phyloP scores from a whole-genome alignment of 2,329 filamentous ascomycete genomes.

The Claviceps digitariae region DNA sequence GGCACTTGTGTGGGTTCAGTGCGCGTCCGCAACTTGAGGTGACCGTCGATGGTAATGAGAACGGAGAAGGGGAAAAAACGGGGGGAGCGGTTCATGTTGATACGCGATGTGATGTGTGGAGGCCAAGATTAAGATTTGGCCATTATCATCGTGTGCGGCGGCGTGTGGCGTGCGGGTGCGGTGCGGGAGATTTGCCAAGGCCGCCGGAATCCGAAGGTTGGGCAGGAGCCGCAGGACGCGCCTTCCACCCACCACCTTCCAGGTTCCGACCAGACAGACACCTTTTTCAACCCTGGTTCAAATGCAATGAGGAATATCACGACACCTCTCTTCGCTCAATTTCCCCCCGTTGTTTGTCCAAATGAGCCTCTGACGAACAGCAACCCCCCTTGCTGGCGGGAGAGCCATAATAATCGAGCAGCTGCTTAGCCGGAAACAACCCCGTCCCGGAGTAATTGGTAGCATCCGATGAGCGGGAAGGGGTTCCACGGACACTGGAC shows the following conservation, averaged over 20 bases:
- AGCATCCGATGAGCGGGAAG: background rate
- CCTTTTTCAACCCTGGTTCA: background rate
- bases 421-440: background rate
- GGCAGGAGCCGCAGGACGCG: background rate
- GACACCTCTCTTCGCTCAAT: background rate
- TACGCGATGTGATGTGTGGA: background rate
- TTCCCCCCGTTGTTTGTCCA: background rate
- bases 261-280: background rate
- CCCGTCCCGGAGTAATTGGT: background rate
- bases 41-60: background rate
- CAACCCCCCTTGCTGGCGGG: background rate
- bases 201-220: background rate
- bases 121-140: too few species aligned
- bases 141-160: background rate
- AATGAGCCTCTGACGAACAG: background rate
- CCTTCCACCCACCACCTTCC: background rate
- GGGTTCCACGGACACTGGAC: background rate
- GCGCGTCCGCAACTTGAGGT: background rate
- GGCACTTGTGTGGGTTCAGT: background rate
- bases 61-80: background rate
- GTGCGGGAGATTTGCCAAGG: background rate
- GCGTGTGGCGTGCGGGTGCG: background rate
- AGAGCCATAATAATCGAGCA: background rate
- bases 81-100: background rate
- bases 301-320: background rate